These are phyloP conservation scores for Fraxinus excelsior DNA, from an alignment of 257 asterid species.

Conservation along the genomic window DNA sequence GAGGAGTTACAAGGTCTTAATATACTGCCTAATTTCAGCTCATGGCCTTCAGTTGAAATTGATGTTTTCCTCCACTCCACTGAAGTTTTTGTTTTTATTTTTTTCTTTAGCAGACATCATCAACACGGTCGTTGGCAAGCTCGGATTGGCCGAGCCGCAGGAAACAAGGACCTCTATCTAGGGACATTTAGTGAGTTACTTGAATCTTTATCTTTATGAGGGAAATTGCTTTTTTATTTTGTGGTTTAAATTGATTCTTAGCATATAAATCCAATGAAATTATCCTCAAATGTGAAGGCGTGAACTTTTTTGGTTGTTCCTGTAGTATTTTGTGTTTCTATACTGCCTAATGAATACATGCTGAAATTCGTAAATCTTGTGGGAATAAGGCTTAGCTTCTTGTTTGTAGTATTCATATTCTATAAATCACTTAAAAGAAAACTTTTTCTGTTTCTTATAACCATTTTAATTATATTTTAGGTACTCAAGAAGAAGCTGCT, in stretches of 20 bases:
- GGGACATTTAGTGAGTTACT: conserved; percentile 86
- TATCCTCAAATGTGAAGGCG: too few relatives aligned
- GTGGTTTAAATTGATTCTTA: neutral
- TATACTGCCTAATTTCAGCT: conserved; percentile 14
- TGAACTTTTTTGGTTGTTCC: neutral
- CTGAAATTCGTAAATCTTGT: neutral
- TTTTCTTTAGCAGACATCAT: conserved; percentile 90
- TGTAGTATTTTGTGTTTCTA: neutral
- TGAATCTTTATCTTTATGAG: too few relatives aligned
- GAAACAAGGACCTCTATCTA: conserved; percentile 93
- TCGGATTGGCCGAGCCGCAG: conserved; percentile 97
- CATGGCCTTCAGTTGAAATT: neutral
- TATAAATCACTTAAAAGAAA: too few relatives aligned
- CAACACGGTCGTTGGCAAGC: conserved; percentile 99
- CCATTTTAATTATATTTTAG: conserved; percentile 36
- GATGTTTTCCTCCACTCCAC: neutral
- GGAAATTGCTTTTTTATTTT: neutral
- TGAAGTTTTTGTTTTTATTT: conserved; percentile 28
- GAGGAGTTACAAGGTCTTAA: conserved; percentile 99
- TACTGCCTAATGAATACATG: too few relatives aligned
- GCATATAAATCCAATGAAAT: neutral
- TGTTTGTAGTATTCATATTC: neutral
- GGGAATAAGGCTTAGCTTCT: neutral
- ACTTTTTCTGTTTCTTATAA: neutral
- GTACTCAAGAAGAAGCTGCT: conserved; percentile 98